phyloP scores from a whole-genome alignment of 2,329 filamentous ascomycete species.

The Talaromyces amestolkiae region DNA sequence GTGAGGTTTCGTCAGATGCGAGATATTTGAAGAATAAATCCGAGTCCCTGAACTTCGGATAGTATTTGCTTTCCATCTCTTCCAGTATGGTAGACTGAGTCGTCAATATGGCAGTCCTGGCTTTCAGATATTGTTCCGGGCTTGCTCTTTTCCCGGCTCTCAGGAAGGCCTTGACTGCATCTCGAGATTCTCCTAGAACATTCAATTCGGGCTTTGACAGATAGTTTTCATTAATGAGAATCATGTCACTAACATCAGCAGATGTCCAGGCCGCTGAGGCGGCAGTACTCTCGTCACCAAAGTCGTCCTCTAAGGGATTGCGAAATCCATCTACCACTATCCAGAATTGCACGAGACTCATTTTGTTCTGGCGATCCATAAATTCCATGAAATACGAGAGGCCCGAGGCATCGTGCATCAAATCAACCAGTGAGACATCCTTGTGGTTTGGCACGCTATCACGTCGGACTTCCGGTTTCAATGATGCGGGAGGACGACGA shows the following conservation, averaged over 20 bases:
- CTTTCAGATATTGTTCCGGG: constrained; percentile 75
- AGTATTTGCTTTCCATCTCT: constrained; percentile 76
- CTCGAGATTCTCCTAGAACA: constrained; percentile 66
- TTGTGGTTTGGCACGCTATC: constrained; percentile 62
- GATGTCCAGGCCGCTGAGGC: constrained; percentile 71
- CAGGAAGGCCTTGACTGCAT: constrained; percentile 73
- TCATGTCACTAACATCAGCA: constrained; percentile 80
- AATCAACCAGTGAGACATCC: constrained; percentile 73
- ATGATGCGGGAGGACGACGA: constrained; percentile 31
- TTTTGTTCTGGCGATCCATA: constrained; percentile 86
- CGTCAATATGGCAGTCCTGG: constrained; percentile 74
- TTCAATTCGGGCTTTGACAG: constrained; percentile 78
- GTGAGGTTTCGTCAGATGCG: constrained; percentile 70
- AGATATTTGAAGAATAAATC: constrained; percentile 96
- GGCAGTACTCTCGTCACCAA: constrained; percentile 66
- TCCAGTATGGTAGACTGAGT: constrained; percentile 82
- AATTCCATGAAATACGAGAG: constrained; percentile 99
- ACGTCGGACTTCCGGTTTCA: constrained; percentile 32
- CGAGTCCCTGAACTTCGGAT: constrained; percentile 83
- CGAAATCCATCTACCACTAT: constrained; percentile 95
- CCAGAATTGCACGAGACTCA: constrained; percentile 96
- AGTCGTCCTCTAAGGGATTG: constrained; percentile 85
- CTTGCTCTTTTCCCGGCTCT: constrained; percentile 73
- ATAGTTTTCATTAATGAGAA: constrained; percentile 89
- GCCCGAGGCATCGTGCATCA: constrained; percentile 85